These are phyloP conservation scores for Boletus semigastroideus DNA, from an alignment of 1,284 basidiomycete species.

Conservation along the genomic window DNA sequence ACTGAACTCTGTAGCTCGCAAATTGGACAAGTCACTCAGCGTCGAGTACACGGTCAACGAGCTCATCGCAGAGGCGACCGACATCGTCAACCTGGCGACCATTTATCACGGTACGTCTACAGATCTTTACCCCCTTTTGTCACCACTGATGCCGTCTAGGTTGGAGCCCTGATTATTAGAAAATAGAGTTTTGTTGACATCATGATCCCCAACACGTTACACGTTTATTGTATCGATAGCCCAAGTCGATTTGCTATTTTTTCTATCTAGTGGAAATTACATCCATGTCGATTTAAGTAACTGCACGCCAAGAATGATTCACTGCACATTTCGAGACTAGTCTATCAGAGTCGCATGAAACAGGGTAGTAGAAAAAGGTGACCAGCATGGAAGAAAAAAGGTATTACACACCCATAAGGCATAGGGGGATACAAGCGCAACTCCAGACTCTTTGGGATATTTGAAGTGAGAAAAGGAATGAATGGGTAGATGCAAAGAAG, in stretches of 20 bases:
- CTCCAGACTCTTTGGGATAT: slow-evolving; percentile 14
- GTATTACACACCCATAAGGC: slow-evolving; percentile 31
- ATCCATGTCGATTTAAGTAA: slow-evolving; percentile 11
- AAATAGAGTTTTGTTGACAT: not conserved
- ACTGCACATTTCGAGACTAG: slow-evolving; percentile 22
- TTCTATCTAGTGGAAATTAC: slow-evolving; percentile 18
- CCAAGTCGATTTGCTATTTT: not conserved
- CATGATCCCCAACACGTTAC: no score
- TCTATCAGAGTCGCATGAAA: slow-evolving; percentile 26
- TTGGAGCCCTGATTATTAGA: slow-evolving; percentile 39
- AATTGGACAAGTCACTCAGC: slow-evolving; percentile 83
- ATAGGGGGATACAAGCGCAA: slow-evolving; percentile 17
- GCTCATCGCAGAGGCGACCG: slow-evolving; percentile 87
- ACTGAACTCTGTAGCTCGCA: slow-evolving; percentile 72
- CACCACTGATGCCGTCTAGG: slow-evolving; percentile 23
- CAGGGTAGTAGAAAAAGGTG: not conserved
- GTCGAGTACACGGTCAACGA: slow-evolving; percentile 94
- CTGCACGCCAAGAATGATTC: slow-evolving; percentile 13
- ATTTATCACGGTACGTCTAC: slow-evolving; percentile 70
- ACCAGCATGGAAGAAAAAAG: slow-evolving; percentile 21
- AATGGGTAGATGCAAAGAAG: slow-evolving; percentile 20
- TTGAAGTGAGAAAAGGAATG: slow-evolving; percentile 16
- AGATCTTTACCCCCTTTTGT: not conserved
- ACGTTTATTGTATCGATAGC: slow-evolving; percentile 8
- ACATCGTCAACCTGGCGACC: slow-evolving; percentile 70